Conservation (phyloP, 2,329 filamentous ascomycete species). For the Parafenestella ontariensis region DNA sequence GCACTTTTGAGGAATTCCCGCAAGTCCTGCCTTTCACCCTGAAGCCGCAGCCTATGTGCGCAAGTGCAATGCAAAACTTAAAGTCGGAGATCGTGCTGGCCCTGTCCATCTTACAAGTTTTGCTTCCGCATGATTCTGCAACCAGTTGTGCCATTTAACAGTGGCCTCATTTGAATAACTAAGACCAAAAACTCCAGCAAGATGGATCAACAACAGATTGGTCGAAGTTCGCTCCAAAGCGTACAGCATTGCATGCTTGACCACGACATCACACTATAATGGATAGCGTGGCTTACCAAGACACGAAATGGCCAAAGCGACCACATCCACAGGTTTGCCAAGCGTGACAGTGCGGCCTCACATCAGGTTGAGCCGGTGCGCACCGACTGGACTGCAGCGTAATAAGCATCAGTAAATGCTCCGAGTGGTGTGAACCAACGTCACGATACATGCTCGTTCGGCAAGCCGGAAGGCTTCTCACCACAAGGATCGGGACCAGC, state of each 20-base stretch:
- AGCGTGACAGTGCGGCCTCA: not conserved
- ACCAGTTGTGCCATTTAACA: too few relatives aligned
- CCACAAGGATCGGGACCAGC: not conserved
- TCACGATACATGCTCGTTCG: slow-evolving; percentile 6
- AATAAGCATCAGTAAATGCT: slow-evolving; percentile 11
- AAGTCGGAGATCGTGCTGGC: not conserved
- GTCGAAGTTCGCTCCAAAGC: too few relatives aligned
- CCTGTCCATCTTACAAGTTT: not conserved
- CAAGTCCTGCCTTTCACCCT: too few relatives aligned
- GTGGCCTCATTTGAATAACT: too few relatives aligned
- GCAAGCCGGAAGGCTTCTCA: not conserved
- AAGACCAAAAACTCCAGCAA: too few relatives aligned
- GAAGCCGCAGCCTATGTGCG: not conserved
- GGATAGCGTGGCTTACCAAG: not conserved
- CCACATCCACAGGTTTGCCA: not conserved
- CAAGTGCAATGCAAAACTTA: not conserved
- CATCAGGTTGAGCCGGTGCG: not conserved
- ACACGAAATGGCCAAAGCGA: not conserved
- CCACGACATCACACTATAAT: not conserved
- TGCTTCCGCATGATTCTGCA: not conserved
- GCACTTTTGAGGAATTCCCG: too few relatives aligned
- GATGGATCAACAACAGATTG: too few relatives aligned
- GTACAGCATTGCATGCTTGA: not conserved
- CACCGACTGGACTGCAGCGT: slow-evolving; percentile 2
- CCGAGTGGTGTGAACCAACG: slow-evolving; percentile 2